Conservation (phyloP, 2,329 filamentous ascomycete genomes). For the Xylaria sp. region DNA sequence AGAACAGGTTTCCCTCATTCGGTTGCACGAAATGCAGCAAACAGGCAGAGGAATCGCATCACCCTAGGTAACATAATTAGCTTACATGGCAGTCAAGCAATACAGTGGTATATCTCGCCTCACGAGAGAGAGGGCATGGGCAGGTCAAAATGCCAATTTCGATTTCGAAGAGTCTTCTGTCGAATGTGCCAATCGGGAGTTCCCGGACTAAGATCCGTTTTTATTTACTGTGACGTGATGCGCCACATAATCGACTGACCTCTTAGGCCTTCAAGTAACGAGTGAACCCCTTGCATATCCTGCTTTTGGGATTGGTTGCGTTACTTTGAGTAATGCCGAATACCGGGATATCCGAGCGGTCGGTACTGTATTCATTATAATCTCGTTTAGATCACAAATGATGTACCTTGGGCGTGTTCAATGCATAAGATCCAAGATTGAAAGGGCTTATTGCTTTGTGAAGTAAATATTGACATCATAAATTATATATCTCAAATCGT, state of each 20-base stretch:
- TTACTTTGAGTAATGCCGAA: neutral
- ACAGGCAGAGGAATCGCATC: neutral
- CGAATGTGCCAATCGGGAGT: neutral
- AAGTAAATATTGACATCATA: conserved; percentile 17
- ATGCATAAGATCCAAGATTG: too few species aligned
- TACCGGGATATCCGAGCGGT: neutral
- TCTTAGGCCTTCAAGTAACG: neutral
- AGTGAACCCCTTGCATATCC: neutral
- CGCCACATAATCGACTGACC: neutral
- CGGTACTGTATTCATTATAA: neutral
- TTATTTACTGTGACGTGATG: neutral
- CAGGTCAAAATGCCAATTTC: neutral
- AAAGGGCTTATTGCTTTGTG: too few species aligned
- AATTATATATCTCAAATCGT: conserved; percentile 9
- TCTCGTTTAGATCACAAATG: neutral
- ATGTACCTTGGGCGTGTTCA: neutral
- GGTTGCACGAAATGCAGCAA: neutral
- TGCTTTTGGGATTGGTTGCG: neutral
- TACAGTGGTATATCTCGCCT: neutral
- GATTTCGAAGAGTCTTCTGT: neutral
- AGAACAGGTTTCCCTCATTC: neutral
- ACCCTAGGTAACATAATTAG: neutral
- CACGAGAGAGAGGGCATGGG: neutral
- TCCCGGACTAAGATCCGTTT: neutral
- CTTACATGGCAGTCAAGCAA: neutral